Evolutionary conservation across 139 green algal species (phyloP).

Genomic region (Closterium sp.): DNA sequence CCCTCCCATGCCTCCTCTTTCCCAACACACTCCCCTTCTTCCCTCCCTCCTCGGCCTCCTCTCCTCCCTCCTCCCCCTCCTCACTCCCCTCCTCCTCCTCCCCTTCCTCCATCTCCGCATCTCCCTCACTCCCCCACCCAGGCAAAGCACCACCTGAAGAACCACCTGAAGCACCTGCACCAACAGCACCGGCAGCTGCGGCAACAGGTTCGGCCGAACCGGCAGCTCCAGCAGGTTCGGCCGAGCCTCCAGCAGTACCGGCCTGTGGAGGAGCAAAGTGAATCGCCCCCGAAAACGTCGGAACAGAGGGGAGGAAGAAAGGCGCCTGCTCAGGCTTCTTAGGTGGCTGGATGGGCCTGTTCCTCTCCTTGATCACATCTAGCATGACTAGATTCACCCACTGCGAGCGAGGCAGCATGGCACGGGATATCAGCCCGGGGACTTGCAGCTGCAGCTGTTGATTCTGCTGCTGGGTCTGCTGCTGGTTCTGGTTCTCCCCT

Average conservation of each 20-base stretch:
- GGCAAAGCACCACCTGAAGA: neutral
- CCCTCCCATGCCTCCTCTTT: too few species aligned
- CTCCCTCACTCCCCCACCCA: neutral
- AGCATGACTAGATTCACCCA: constrained; percentile 87
- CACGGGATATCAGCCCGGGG: constrained; percentile 72
- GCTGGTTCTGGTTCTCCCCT: neutral
- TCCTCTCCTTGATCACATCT: constrained; percentile 86
- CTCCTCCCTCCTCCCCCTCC: too few species aligned
- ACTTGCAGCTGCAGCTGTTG: constrained; percentile 5
- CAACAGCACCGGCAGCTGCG: neutral
- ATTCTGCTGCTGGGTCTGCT: too few species aligned
- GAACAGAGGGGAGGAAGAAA: constrained; percentile 89
- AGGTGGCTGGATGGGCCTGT: constrained; percentile 79
- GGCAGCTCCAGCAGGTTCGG: constrained; percentile 27
- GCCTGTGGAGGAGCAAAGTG: constrained; percentile 15
- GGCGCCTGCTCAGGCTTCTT: constrained; percentile 91
- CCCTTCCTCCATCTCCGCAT: neutral
- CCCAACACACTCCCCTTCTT: too few species aligned
- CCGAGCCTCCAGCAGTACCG: neutral
- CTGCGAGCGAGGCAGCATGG: constrained; percentile 77
- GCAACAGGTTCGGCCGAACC: neutral
- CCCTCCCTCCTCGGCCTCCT: too few species aligned
- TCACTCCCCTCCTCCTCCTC: neutral
- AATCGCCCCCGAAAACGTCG: constrained; percentile 9
- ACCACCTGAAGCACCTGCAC: neutral